Base-by-base conservation (phyloP, 1,284 basidiomycete species). In the Ustilago lituana region DNA sequence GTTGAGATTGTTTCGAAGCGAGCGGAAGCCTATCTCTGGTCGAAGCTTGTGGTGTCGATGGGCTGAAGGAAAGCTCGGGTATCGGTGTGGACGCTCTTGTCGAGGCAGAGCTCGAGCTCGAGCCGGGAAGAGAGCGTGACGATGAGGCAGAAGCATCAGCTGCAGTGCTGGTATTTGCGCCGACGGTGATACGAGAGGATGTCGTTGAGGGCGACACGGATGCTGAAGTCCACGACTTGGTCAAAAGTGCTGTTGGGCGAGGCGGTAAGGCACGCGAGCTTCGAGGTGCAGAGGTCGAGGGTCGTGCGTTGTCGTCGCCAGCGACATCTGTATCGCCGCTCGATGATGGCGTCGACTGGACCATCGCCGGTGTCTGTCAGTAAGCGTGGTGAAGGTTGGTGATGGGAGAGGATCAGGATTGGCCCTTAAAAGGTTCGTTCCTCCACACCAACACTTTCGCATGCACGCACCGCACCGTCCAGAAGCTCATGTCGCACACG, bases 391-490 rank as follows among this genome's bases (percentile, higher is more conserved):
- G 50, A 39, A 22, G 39, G 33, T 38, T 3, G 60, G 9, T 31
- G 23, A 24, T 23, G 31, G 35, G 23, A 17, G 22, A 2, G 27
- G 33, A 14, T 36, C 15, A 26, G 7, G 27, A 6, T 10, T 17
- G n/a, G 12, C 12, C 20, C 23, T 14, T 17, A 41, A 49, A 29
- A 41, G 46, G 50, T 41, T 22, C 37, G 26, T 20, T n/a, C 24
- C 62, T 59, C 62, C 55, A 59, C 55, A 65, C 55, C 62, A 65
- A 58, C 62, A 65, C 62, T 47, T 38, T 22, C 10, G 27, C 32
- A 32, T 38, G 51, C 58, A 61, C 41, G 59, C 51, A 29, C 47
- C 40, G 27, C 20, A 27, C 29, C n/a, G 17, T 23, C 26, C 32
- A 4, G 24, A 41, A 29, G 10, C 33, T n/a, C n/a, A n/a, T n/a